Percentiles rank a stretch among this genome's conserved stretches.
Evolutionary conservation across 495 filamentous ascomycete genomes (phyloP).

Genomic region (Aspergillus haitiensis): DNA sequence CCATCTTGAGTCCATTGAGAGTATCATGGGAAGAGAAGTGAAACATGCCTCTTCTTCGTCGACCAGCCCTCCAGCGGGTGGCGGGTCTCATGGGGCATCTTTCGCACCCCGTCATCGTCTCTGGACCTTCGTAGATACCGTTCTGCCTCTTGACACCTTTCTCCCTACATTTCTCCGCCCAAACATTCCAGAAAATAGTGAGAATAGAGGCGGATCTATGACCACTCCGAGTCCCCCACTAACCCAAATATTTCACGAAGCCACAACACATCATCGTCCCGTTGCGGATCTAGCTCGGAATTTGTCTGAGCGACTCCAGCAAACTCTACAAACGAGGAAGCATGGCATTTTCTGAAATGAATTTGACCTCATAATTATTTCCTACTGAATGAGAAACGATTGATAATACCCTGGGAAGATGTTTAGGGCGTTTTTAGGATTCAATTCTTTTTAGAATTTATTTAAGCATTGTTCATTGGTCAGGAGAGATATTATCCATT

Average conservation of each 20-base stretch:
- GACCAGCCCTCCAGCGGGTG: not conserved
- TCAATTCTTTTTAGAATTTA: too few species aligned
- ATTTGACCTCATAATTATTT: not conserved
- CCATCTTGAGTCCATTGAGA: slow-evolving; percentile 43
- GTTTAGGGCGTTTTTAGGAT: not conserved
- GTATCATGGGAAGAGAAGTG: slow-evolving; percentile 30
- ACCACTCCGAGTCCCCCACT: not conserved
- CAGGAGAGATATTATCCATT: not conserved
- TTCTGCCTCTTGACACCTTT: slow-evolving; percentile 6
- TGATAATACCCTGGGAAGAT: not conserved
- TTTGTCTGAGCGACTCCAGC: slow-evolving; percentile 25
- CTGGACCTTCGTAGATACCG: slow-evolving; percentile 12
- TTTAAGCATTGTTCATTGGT: not conserved
- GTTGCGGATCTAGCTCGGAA: slow-evolving; percentile 24
- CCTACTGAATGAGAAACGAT: not conserved
- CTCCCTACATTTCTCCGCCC: slow-evolving; percentile 14
- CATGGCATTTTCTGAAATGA: not conserved
- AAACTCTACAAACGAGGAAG: slow-evolving; percentile 21
- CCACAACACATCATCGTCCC: slow-evolving; percentile 33
- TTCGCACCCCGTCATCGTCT: slow-evolving; percentile 8
- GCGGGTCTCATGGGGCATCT: not conserved
- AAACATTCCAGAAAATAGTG: not conserved
- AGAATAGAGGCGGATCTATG: not conserved
- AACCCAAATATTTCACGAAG: slow-evolving; percentile 28
- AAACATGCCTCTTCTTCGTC: slow-evolving; percentile 16